Evolutionary conservation across 1,284 basidiomycete genomes (phyloP).

Genomic region (Porogramme epimiltina): DNA sequence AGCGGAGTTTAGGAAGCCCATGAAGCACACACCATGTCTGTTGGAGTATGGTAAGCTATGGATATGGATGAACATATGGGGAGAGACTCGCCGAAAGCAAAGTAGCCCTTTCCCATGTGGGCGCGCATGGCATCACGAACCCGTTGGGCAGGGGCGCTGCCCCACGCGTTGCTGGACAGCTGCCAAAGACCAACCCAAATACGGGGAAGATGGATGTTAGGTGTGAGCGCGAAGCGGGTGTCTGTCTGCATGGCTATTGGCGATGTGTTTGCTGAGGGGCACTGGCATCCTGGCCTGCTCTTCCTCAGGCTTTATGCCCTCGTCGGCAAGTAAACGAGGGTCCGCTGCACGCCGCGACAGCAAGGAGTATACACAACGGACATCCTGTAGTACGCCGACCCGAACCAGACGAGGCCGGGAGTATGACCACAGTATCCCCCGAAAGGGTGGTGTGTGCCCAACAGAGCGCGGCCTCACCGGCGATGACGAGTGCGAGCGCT

Average conservation of each 20-base stretch:
- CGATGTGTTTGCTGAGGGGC: not conserved
- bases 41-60: slow-evolving; percentile 3
- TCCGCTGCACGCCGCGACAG: slow-evolving; percentile 8
- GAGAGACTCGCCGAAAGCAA: slow-evolving; percentile 60
- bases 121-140: slow-evolving; percentile 65
- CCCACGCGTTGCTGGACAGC: slow-evolving; percentile 77
- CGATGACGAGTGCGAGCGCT: not conserved
- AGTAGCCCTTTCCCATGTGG: slow-evolving; percentile 64
- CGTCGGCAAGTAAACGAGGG: slow-evolving; percentile 18
- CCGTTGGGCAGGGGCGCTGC: slow-evolving; percentile 62
- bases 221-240: slow-evolving; percentile 14
- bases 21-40: slow-evolving; percentile 36
- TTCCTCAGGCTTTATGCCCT: slow-evolving; percentile 8
- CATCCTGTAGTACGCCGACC: slow-evolving; percentile 17
- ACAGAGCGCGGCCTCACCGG: not conserved
- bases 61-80: not conserved
- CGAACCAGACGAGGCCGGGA: slow-evolving; percentile 6
- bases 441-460: not conserved
- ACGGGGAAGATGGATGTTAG: slow-evolving; percentile 15
- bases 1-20: not conserved
- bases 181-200: slow-evolving; percentile 62
- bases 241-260: slow-evolving; percentile 16
- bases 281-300: not conserved
- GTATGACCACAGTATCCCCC: not conserved
- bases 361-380: slow-evolving; percentile 7